Percentiles rank a stretch among this genome's conserved stretches.
phyloP scores from a whole-genome alignment of 2,329 filamentous ascomycete genomes.

The Magnaporthiopsis rhizophila region DNA sequence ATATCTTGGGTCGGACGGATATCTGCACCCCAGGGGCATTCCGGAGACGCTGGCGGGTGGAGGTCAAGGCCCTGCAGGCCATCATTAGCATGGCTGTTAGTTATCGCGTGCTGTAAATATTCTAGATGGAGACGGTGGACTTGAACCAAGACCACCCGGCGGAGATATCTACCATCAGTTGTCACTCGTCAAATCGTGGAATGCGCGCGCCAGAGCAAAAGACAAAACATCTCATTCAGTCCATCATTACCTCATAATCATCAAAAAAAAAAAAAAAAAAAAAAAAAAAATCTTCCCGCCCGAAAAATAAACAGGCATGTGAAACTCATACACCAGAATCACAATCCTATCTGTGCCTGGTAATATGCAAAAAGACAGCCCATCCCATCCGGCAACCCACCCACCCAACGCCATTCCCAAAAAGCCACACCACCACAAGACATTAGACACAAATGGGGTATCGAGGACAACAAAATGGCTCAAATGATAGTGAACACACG shows the following conservation, averaged over 20 bases:
- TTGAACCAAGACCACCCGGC: background rate
- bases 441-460: background rate
- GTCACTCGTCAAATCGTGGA: too few relatives aligned
- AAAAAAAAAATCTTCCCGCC: background rate
- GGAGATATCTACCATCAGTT: background rate
- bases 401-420: background rate
- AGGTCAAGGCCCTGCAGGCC: background rate
- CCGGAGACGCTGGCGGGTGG: background rate
- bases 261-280: background rate
- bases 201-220: background rate
- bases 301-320: slow-evolving; percentile 2
- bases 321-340: background rate
- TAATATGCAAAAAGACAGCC: background rate
- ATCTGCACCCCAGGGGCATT: background rate
- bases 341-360: background rate
- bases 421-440: background rate
- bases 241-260: slow-evolving; percentile 1
- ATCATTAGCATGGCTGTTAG: background rate
- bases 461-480: background rate
- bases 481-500: background rate
- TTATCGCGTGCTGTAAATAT: background rate
- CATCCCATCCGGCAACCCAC: background rate
- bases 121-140: background rate
- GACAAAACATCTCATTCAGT: background rate
- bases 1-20: background rate